A percentile compares a stretch with the other conserved stretches of the same genome.
Conservation (phyloP, 1,139 yeast species). For the Candida labiduridarum region DNA sequence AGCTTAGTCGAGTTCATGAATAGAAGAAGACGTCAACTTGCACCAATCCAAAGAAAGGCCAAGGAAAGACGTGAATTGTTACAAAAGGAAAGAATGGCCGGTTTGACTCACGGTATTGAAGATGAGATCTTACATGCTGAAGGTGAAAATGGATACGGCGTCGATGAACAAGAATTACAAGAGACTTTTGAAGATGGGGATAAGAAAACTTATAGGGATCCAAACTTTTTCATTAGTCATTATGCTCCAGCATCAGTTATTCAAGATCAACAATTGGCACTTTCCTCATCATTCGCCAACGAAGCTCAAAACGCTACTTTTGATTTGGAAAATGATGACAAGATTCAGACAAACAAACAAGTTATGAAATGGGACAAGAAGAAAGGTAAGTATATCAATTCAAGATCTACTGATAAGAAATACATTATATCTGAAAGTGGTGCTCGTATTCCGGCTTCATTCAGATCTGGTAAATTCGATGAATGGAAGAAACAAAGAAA, state of each 20-base stretch:
- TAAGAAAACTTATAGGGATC: slow-evolving; percentile 67
- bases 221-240: slow-evolving; percentile 84
- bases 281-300: slow-evolving; percentile 70
- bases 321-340: slow-evolving; percentile 83
- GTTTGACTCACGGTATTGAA: slow-evolving; percentile 71
- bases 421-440: slow-evolving; percentile 96
- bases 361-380: slow-evolving; percentile 92
- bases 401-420: slow-evolving; percentile 78
- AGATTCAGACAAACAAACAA: slow-evolving; percentile 62
- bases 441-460: slow-evolving; percentile 88
- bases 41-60: slow-evolving; percentile 82
- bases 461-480: slow-evolving; percentile 87
- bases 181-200: slow-evolving; percentile 61
- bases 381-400: slow-evolving; percentile 86
- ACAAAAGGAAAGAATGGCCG: slow-evolving; percentile 77
- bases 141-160: slow-evolving; percentile 57
- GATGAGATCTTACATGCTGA: slow-evolving; percentile 64
- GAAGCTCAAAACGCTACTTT: slow-evolving; percentile 85
- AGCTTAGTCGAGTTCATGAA: slow-evolving; percentile 82
- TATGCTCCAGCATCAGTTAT: slow-evolving; percentile 81
- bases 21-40: slow-evolving; percentile 81
- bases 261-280: slow-evolving; percentile 79
- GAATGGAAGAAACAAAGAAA: slow-evolving; percentile 84
- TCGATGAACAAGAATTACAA: slow-evolving; percentile 52
- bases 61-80: slow-evolving; percentile 67